Percentiles rank a stretch among this genome's conserved stretches.
Evolutionary conservation across 176 grass and related monocot genomes (phyloP).

Genomic region (Eragrostis nindensis): DNA sequence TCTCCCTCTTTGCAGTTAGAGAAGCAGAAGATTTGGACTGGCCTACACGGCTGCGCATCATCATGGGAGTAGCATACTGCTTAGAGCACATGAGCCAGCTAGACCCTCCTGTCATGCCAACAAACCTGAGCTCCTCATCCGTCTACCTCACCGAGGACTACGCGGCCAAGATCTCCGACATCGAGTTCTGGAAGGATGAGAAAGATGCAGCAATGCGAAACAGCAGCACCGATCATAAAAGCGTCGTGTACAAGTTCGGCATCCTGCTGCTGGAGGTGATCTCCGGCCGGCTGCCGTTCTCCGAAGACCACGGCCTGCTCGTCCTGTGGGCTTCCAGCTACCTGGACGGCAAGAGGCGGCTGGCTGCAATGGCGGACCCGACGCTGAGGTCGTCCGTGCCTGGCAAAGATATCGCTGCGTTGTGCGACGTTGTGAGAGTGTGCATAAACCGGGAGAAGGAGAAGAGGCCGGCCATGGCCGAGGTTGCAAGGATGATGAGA

Average conservation of each 20-base stretch:
- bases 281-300: constrained; percentile 74
- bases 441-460: constrained; percentile 50
- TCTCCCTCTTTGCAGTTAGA: constrained; percentile 44
- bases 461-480: constrained; percentile 47
- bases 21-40: constrained; percentile 85
- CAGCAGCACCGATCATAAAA: constrained; percentile 28
- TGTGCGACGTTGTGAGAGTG: constrained; percentile 58
- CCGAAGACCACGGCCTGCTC: constrained; percentile 69
- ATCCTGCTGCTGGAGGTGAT: constrained; percentile 85
- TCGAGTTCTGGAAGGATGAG: constrained; percentile 48
- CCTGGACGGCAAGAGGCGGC: constrained; percentile 62
- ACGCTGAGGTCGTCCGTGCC: constrained; percentile 62
- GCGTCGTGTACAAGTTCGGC: constrained; percentile 69
- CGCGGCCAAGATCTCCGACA: constrained; percentile 79
- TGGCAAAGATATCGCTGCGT: constrained; percentile 33
- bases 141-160: constrained; percentile 90
- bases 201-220: constrained; percentile 5
- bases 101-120: constrained; percentile 45
- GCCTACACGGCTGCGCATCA: constrained; percentile 63
- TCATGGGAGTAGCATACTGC: constrained; percentile 81
- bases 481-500: constrained; percentile 55
- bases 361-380: constrained; percentile 61
- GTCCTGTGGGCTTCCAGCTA: constrained; percentile 93
- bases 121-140: constrained; percentile 65
- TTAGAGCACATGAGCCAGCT: constrained; percentile 67